These are phyloP conservation scores for Malania oleifera DNA, from an alignment of 164 flowering plant species.

Conservation along the genomic window DNA sequence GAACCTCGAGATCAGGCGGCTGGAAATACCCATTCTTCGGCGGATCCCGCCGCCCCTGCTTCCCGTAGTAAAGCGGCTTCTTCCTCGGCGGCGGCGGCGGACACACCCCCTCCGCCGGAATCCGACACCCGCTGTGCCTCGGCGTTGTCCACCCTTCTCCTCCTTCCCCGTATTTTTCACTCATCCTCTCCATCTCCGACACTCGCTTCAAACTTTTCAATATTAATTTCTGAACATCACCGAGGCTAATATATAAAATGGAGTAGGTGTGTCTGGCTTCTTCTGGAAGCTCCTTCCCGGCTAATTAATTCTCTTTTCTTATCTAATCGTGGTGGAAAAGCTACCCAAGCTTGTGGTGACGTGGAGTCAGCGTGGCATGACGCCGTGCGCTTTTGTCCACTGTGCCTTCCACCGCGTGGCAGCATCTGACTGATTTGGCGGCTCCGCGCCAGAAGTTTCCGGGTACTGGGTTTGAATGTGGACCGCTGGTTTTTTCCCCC, in stretches of 20 bases:
- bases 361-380: too few relatives aligned
- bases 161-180: neutral
- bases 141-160: slow-evolving; percentile 51
- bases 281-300: slow-evolving; percentile 8
- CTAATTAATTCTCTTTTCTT: too few relatives aligned
- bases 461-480: too few relatives aligned
- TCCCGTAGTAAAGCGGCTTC: slow-evolving; percentile 18
- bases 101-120: slow-evolving; percentile 29
- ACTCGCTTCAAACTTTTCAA: too few relatives aligned
- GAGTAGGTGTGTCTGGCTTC: slow-evolving; percentile 5
- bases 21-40: slow-evolving; percentile 52
- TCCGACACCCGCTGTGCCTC: slow-evolving; percentile 23
- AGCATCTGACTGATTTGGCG: too few relatives aligned
- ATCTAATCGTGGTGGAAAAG: slow-evolving; percentile 1
- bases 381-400: too few relatives aligned
- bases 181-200: neutral
- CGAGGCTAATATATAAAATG: too few relatives aligned
- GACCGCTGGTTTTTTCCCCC: too few relatives aligned
- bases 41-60: slow-evolving; percentile 21
- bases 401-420: too few relatives aligned
- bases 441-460: too few relatives aligned
- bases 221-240: too few relatives aligned
- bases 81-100: slow-evolving; percentile 43
- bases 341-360: neutral
- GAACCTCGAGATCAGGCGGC: slow-evolving; percentile 52